Conservation (phyloP, 2,329 filamentous ascomycete species). For the Xylaria sp. region DNA sequence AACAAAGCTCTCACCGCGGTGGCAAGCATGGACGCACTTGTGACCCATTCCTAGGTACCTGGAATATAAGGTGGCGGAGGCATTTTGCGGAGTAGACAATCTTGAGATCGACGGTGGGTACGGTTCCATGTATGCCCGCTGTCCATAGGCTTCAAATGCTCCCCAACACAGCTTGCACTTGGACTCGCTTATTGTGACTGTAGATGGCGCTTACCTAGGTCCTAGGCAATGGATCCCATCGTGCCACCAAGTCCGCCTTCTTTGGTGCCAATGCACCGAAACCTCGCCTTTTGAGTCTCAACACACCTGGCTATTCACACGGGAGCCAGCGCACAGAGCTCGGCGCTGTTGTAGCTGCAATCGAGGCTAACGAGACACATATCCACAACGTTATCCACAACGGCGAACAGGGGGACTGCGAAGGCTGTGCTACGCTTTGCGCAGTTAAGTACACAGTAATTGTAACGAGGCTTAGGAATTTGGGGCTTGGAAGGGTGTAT, state of each 20-base stretch:
- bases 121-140: constrained; percentile 14
- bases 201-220: constrained; percentile 33
- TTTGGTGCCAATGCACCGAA: constrained; percentile 6
- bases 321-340: constrained; percentile 32
- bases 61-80: neutral
- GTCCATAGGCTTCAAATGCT: constrained; percentile 4
- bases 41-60: neutral
- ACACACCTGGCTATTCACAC: constrained; percentile 13
- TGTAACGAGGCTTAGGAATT: too few relatives aligned
- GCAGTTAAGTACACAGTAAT: constrained; percentile 8
- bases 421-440: constrained; percentile 21
- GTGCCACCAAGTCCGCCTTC: constrained; percentile 21
- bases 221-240: constrained; percentile 24
- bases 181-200: constrained; percentile 34
- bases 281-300: constrained; percentile 11
- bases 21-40: neutral
- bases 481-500: too few relatives aligned
- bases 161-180: constrained; percentile 26
- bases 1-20: neutral
- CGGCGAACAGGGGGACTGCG: constrained; percentile 28
- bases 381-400: constrained; percentile 11
- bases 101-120: constrained; percentile 4
- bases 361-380: constrained; percentile 2
- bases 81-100: constrained; percentile 6
- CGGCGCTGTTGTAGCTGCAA: constrained; percentile 17